Conservation (phyloP, 148 eudicot species). For the Talinum fruticosum region DNA sequence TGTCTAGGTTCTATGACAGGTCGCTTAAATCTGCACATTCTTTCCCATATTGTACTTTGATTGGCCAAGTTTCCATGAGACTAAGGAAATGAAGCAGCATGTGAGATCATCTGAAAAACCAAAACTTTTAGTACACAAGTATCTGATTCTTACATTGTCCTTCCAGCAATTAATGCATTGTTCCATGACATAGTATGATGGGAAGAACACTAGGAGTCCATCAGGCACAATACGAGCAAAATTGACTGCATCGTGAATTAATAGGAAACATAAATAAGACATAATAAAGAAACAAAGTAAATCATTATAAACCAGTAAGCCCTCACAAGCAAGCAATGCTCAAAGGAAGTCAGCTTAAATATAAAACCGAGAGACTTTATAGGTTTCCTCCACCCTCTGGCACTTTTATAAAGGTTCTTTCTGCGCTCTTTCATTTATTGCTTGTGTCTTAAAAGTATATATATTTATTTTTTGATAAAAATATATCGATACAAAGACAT, state of each 20-base stretch:
- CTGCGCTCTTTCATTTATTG: too few relatives aligned
- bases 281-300: not conserved
- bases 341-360: not conserved
- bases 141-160: slow-evolving; percentile 29
- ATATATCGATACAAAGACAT: not conserved
- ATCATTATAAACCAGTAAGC: not conserved
- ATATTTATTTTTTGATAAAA: too few relatives aligned
- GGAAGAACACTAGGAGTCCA: slow-evolving; percentile 92
- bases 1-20: slow-evolving; percentile 99
- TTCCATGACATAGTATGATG: slow-evolving; percentile 91
- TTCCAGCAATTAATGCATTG: slow-evolving; percentile 82
- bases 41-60: slow-evolving; percentile 86
- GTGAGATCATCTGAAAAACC: slow-evolving; percentile 13
- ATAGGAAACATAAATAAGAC: slow-evolving; percentile 14
- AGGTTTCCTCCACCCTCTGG: not conserved
- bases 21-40: slow-evolving; percentile 88
- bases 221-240: slow-evolving; percentile 95
- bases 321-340: not conserved
- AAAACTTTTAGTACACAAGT: not conserved
- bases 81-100: slow-evolving; percentile 37
- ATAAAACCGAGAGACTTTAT: too few relatives aligned
- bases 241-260: slow-evolving; percentile 58
- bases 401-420: not conserved
- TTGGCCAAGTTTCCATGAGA: slow-evolving; percentile 40
- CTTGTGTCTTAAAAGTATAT: too few relatives aligned